A percentile compares a stretch with the other conserved stretches of the same genome.
These are phyloP conservation scores for Xylariaceae sp. DNA, from an alignment of 2,329 filamentous ascomycete species.

Conservation along the genomic window DNA sequence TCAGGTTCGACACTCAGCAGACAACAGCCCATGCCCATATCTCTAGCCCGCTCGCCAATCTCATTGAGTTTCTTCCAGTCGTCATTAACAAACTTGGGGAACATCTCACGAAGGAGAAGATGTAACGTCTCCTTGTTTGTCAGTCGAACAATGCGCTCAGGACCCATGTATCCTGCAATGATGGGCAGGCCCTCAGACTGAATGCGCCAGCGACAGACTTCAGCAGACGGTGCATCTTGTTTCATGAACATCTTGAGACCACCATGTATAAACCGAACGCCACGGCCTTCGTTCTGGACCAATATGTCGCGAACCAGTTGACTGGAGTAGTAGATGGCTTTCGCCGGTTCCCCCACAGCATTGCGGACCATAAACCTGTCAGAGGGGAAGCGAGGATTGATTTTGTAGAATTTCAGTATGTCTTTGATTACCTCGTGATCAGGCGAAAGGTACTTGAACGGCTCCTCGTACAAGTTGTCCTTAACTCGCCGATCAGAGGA, in stretches of 20 bases:
- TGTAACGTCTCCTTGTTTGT: slow-evolving; percentile 76
- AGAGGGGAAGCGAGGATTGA: slow-evolving; percentile 79
- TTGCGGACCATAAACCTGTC: slow-evolving; percentile 97
- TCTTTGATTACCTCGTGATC: slow-evolving; percentile 72
- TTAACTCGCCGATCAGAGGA: slow-evolving; percentile 41
- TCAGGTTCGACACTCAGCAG: slow-evolving; percentile 81
- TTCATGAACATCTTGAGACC: slow-evolving; percentile 99
- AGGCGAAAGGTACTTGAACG: slow-evolving; percentile 83
- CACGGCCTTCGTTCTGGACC: slow-evolving; percentile 80
- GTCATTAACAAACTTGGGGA: slow-evolving; percentile 77
- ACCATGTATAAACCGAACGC: slow-evolving; percentile 93
- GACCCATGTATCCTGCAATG: slow-evolving; percentile 84
- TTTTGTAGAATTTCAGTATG: slow-evolving; percentile 81
- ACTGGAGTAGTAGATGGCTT: slow-evolving; percentile 96
- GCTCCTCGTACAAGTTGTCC: slow-evolving; percentile 70
- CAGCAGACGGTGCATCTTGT: slow-evolving; percentile 83
- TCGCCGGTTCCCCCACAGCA: slow-evolving; percentile 78
- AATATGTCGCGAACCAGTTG: slow-evolving; percentile 82
- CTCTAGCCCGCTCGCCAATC: slow-evolving; percentile 77
- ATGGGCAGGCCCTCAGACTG: slow-evolving; percentile 93
- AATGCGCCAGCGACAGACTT: slow-evolving; percentile 90
- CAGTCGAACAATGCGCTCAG: slow-evolving; percentile 71
- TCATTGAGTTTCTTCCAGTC: slow-evolving; percentile 77
- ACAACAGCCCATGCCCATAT: slow-evolving; percentile 87
- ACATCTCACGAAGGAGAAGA: slow-evolving; percentile 90